phyloP scores from a whole-genome alignment of 73 alveolate species.

The Effrenium voratum region DNA sequence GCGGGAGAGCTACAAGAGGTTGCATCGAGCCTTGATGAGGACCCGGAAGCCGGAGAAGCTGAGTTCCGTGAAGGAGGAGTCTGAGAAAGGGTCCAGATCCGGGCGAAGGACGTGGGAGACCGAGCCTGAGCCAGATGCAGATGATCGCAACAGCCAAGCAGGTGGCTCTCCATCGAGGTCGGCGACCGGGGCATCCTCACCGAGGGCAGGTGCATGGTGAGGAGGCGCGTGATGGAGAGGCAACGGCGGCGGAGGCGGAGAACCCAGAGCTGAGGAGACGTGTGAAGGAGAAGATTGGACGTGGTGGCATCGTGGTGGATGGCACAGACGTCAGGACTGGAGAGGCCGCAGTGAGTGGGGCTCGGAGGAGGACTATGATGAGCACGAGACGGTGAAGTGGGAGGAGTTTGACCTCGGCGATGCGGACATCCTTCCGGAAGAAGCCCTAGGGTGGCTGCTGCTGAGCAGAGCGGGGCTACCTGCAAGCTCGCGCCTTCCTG shows the following conservation, averaged over 20 bases:
- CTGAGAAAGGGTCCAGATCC: too few relatives aligned
- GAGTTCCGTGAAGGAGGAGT: too few relatives aligned
- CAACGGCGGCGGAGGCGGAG: too few relatives aligned
- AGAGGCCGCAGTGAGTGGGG: neutral
- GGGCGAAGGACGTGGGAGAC: too few relatives aligned
- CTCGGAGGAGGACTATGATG: neutral
- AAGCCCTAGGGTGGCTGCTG: conserved; percentile 14
- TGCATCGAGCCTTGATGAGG: conserved; percentile 23
- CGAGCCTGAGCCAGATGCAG: too few relatives aligned
- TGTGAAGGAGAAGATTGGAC: neutral
- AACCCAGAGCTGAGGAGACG: too few relatives aligned
- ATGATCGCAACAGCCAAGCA: too few relatives aligned
- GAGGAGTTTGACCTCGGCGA: conserved; percentile 19
- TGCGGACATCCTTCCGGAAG: neutral
- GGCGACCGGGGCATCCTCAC: too few relatives aligned
- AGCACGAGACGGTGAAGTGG: neutral
- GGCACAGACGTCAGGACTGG: neutral
- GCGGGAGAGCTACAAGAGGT: neutral
- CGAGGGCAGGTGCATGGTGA: too few relatives aligned
- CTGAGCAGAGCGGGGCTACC: conserved; percentile 7
- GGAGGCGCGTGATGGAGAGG: too few relatives aligned
- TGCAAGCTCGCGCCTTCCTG: neutral
- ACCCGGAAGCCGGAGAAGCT: neutral
- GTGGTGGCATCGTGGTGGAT: neutral
- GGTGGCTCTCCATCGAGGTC: too few relatives aligned